Base-by-base conservation (phyloP, 306 rosid species). In the Abrus precatorius region DNA sequence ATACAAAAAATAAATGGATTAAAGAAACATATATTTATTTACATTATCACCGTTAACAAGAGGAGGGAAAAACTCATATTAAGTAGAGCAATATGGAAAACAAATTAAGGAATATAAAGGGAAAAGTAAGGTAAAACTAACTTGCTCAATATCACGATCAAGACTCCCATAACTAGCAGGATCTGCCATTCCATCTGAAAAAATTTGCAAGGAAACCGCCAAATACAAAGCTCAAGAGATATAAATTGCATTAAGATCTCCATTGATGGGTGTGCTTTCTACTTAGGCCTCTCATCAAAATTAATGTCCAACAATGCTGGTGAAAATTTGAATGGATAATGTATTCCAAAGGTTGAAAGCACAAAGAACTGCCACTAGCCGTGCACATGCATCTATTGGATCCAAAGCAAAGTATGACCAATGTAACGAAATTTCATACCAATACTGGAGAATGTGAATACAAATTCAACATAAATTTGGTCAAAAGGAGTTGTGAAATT, bases 171-270 rank as follows among this genome's bases (percentile, higher is more conserved):
- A 47, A 77, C 85, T 76, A 81, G 83, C 91, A 74, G 69, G 98
- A 91, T 92, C 88, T 86, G 97, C 93, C 98, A 90, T 94, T 91
- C 97, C 98, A 92, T 94, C 90, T 92, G 96, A 88, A 74, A 91
- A 43, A 83, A 52, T 7, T 57, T 66, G 85, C 59, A 77, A 81
- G 81, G 85, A 86, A 86, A 84, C 82, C 75, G 65, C 74, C 74
- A 32, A 81, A 75, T 74, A 83, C 83, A 70, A 84, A 89, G 86
- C 83, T 87, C 85, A 75, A 87, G 85, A 83, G 86, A 79, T 88
- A 86, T 69, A 55, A 86, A 84, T 55, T 86, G 90, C 91, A 86
- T 92, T 86, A 84, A 85, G 79, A 85, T 89, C 97, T 92, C 91
- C 97, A 90, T 94, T 80, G 94, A 87, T 82, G 73, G 89, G 44